Base-by-base conservation (phyloP, 768 basidiomycete species). In the Serendipita sp. region DNA sequence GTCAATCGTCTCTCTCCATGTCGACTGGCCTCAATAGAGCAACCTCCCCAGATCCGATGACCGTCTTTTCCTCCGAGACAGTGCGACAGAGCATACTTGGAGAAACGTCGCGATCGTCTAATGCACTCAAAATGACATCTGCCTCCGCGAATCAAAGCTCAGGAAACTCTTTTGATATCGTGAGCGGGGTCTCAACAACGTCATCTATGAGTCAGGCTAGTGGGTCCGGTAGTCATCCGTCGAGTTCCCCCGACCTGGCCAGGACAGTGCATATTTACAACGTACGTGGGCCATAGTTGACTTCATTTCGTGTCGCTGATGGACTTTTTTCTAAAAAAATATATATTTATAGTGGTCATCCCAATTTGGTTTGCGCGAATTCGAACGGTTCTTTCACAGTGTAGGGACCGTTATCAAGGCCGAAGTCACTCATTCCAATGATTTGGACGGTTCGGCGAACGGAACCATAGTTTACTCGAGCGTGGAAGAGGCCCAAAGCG, bases 381-480 rank as follows among this genome's bases (percentile, higher is more conserved):
- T 99, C 48, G 97, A 98, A 74, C 94, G 97, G 74, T 79, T 97
- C 3, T 95, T 97, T 71, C 83, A 94, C 31, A 84, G 88, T 67
- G 91, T 90, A 1, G 94, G 95, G 16, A 84, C 87, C 18, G 87
- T 98, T 63, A 76, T 92, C 40, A 83, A 95, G 27, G 95, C 95
- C 8, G 92, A 95, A 68, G 88, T 96, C 23, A 88, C 88, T 16
- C 81, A 91, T 36, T 91, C 91, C 40, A 82, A 81, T 3, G 92
- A 96, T 70, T 90, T 91, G 11, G 81, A 93, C 40, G 91, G 90
- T 43, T 78, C 91, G 62, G 96, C 96, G 1, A 95, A 93, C 69
- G 95, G 96, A 0, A 95, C 88, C 0, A 93, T 97, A 1, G 81
- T 87, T 0, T 95, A 90, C 70, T 83, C 87, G 3, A 86, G 82